These are phyloP conservation scores for Blastomyces silverae DNA, from an alignment of 2,329 filamentous ascomycete species.

Conservation along the genomic window DNA sequence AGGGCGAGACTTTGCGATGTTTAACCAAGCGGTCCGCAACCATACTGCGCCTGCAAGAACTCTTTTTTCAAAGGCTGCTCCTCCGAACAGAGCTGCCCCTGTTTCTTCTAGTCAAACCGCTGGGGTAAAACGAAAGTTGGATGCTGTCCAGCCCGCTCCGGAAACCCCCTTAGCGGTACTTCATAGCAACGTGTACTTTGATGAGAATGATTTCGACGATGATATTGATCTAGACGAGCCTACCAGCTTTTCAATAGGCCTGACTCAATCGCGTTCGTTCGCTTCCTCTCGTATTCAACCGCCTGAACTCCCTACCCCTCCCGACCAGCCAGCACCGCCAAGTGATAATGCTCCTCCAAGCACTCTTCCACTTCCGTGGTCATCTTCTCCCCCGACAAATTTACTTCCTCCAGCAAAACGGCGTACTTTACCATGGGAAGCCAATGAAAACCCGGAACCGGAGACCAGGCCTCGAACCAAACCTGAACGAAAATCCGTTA, in stretches of 20 bases:
- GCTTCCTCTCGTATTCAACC: slow-evolving; percentile 31
- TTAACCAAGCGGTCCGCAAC: slow-evolving; percentile 38
- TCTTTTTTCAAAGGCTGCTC: slow-evolving; percentile 30
- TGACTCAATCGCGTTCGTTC: slow-evolving; percentile 13
- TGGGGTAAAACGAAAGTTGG: slow-evolving; percentile 37
- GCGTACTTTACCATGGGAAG: slow-evolving; percentile 57
- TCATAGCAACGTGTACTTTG: slow-evolving; percentile 54
- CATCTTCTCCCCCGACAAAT: slow-evolving; percentile 39
- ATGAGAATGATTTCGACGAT: slow-evolving; percentile 80
- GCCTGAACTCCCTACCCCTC: slow-evolving; percentile 31
- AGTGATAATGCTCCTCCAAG: slow-evolving; percentile 48
- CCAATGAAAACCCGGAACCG: slow-evolving; percentile 29
- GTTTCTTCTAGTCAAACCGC: slow-evolving; percentile 26
- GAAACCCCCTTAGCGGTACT: slow-evolving; percentile 37
- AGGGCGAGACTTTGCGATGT: slow-evolving; percentile 28
- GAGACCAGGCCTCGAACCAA: slow-evolving; percentile 9
- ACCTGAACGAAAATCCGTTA: slow-evolving; percentile 26
- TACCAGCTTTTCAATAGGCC: slow-evolving; percentile 22
- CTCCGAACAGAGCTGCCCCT: slow-evolving; percentile 25
- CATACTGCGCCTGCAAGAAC: slow-evolving; percentile 30
- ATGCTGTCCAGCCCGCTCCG: slow-evolving; percentile 25
- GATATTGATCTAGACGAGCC: slow-evolving; percentile 63
- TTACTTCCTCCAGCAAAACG: slow-evolving; percentile 32
- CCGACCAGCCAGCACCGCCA: slow-evolving; percentile 23
- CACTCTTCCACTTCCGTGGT: slow-evolving; percentile 64